A percentile compares a stretch with the other conserved stretches of the same genome.
Evolutionary conservation across 352 stramenopile species (phyloP).

Genomic region (Pythium vanterpoolii): DNA sequence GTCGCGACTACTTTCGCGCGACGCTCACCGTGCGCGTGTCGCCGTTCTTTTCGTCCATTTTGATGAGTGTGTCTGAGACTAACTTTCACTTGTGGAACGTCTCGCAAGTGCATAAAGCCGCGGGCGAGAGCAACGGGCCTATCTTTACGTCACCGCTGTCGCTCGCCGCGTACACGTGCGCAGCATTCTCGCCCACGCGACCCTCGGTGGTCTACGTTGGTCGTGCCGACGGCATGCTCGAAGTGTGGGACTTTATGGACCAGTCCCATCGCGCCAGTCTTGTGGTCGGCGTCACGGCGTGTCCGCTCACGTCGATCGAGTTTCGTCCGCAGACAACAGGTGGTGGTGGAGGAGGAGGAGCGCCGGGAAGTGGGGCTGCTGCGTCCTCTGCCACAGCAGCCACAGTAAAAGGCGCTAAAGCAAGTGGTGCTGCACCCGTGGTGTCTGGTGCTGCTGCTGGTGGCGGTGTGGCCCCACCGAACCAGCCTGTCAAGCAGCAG

Average conservation of each 20-base stretch:
- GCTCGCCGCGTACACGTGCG: conserved; percentile 73
- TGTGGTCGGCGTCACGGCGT: conserved; percentile 79
- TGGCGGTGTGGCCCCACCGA: conserved; percentile 13
- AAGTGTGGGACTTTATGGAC: conserved; percentile 94
- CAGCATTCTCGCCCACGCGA: conserved; percentile 85
- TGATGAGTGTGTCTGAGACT: conserved; percentile 86
- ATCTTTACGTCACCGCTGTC: conserved; percentile 89
- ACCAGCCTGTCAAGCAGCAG: conserved; percentile 75
- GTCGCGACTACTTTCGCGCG: conserved; percentile 83
- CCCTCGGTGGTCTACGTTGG: conserved; percentile 87
- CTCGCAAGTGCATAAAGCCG: conserved; percentile 32
- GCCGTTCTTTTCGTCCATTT: conserved; percentile 89
- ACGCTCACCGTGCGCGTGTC: conserved; percentile 79
- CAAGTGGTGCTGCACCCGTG: not conserved
- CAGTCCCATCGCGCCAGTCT: conserved; percentile 85
- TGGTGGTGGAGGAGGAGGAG: conserved; percentile 10
- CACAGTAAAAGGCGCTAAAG: conserved; percentile 9
- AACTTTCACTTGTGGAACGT: conserved; percentile 93
- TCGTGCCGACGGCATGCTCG: conserved; percentile 86
- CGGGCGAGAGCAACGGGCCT: conserved; percentile 44
- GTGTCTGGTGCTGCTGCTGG: not conserved
- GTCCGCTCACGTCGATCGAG: conserved; percentile 83
- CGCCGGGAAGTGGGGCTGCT: conserved; percentile 2
- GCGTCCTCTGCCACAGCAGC: conserved; percentile 10
- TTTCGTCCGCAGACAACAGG: conserved; percentile 43